phyloP scores from a whole-genome alignment of 2,329 filamentous ascomycete genomes.

The Exophiala viscosa region DNA sequence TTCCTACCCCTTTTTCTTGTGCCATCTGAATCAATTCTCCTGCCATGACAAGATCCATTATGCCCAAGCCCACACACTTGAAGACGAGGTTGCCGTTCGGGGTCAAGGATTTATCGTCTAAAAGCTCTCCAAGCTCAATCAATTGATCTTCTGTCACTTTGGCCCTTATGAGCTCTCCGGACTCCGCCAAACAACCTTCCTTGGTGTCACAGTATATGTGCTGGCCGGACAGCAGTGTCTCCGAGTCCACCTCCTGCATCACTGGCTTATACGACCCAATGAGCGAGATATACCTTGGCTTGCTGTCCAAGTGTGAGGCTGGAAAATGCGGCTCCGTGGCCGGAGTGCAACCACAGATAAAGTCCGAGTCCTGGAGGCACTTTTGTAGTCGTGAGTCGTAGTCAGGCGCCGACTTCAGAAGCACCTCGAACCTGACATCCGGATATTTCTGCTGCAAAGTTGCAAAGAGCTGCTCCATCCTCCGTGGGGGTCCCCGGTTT shows the following conservation, averaged over 20 bases:
- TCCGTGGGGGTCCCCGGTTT: slow-evolving; percentile 59
- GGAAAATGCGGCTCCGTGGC: slow-evolving; percentile 44
- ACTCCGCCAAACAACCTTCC: slow-evolving; percentile 51
- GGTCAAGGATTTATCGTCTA: slow-evolving; percentile 23
- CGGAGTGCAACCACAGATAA: slow-evolving; percentile 51
- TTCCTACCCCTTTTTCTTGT: slow-evolving; percentile 32
- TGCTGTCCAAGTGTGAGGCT: slow-evolving; percentile 35
- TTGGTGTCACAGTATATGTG: slow-evolving; percentile 54
- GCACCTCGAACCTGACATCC: slow-evolving; percentile 30
- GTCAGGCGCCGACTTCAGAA: slow-evolving; percentile 61
- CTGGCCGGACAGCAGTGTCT: slow-evolving; percentile 51
- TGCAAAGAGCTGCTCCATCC: slow-evolving; percentile 48
- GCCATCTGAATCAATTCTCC: slow-evolving; percentile 40
- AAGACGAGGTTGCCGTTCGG: slow-evolving; percentile 43
- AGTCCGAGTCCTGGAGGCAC: slow-evolving; percentile 37
- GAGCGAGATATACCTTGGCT: slow-evolving; percentile 46
- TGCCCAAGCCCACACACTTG: slow-evolving; percentile 50
- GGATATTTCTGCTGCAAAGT: slow-evolving; percentile 39
- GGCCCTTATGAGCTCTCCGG: slow-evolving; percentile 42
- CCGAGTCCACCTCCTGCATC: slow-evolving; percentile 50
- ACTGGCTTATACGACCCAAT: slow-evolving; percentile 55
- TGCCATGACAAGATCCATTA: slow-evolving; percentile 50
- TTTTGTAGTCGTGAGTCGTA: slow-evolving; percentile 32
- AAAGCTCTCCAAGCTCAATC: slow-evolving; percentile 43
- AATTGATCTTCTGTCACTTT: slow-evolving; percentile 37